Conservation (phyloP, 805 yeast species). For the Candida tammaniensis region DNA sequence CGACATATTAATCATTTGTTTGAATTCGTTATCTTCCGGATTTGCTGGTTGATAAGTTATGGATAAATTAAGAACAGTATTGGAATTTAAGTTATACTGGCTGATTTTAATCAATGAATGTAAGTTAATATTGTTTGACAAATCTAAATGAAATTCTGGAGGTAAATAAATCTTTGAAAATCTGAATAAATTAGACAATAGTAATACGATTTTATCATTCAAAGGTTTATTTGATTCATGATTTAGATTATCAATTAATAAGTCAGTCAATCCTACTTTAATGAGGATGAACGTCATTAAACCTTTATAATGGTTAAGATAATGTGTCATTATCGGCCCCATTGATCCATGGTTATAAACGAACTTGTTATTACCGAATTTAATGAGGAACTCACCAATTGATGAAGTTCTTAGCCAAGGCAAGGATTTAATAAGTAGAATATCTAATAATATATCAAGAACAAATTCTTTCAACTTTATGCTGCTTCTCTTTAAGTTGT, state of each 20-base stretch:
- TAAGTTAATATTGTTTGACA: constrained; percentile 10
- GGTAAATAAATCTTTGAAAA: constrained; percentile 12
- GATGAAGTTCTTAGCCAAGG: constrained; percentile 44
- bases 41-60: constrained; percentile 8
- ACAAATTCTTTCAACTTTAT: constrained; percentile 57
- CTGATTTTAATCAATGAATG: constrained; percentile 11
- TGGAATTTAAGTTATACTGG: constrained; percentile 8
- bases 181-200: constrained; percentile 12
- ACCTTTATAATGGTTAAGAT: constrained; percentile 65
- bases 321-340: constrained; percentile 9
- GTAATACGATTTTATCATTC: constrained; percentile 11
- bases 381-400: constrained; percentile 20
- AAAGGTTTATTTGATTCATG: constrained; percentile 24
- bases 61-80: not conserved
- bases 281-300: constrained; percentile 55
- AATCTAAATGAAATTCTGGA: constrained; percentile 10
- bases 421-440: constrained; percentile 57
- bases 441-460: constrained; percentile 68
- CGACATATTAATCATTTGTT: constrained; percentile 62
- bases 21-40: constrained; percentile 64
- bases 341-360: constrained; percentile 3
- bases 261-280: constrained; percentile 46
- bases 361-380: constrained; percentile 5
- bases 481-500: constrained; percentile 60
- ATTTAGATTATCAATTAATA: constrained; percentile 43